Percentiles rank a stretch among this genome's conserved stretches.
Conservation (phyloP, 2,329 filamentous ascomycete species). For the Macrophomina phaseolina region DNA sequence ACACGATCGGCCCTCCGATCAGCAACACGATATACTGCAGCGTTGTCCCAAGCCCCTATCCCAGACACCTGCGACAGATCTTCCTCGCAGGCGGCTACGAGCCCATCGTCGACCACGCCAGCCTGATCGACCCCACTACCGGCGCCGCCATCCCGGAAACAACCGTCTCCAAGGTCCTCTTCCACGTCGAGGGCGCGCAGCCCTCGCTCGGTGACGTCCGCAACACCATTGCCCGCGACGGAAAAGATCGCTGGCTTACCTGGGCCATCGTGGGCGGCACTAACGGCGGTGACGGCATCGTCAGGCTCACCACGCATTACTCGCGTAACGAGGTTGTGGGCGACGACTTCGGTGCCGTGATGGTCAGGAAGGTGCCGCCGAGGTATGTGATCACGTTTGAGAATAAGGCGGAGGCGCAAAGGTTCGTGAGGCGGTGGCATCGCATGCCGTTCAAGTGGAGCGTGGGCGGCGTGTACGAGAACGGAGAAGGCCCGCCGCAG, state of each 20-base stretch:
- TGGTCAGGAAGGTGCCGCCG: slow-evolving; percentile 45
- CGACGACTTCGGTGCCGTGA: slow-evolving; percentile 29
- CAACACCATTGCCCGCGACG: slow-evolving; percentile 39
- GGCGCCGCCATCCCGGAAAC: neutral
- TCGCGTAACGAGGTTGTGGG: neutral
- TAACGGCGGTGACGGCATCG: slow-evolving; percentile 35
- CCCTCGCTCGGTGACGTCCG: slow-evolving; percentile 38
- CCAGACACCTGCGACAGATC: slow-evolving; percentile 28
- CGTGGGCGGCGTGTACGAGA: neutral
- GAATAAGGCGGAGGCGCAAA: slow-evolving; percentile 59
- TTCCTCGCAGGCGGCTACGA: slow-evolving; percentile 21
- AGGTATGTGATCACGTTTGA: slow-evolving; percentile 63
- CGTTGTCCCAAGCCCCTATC: slow-evolving; percentile 31
- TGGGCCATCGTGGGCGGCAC: slow-evolving; percentile 39
- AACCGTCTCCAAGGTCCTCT: slow-evolving; percentile 31
- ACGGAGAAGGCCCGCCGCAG: slow-evolving; percentile 3
- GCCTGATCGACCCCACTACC: neutral
- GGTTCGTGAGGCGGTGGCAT: slow-evolving; percentile 61
- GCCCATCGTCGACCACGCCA: neutral
- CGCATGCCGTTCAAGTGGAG: slow-evolving; percentile 36
- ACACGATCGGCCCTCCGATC: slow-evolving; percentile 15
- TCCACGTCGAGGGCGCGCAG: slow-evolving; percentile 43
- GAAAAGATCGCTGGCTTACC: slow-evolving; percentile 39
- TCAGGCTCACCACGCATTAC: neutral
- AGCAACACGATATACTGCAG: slow-evolving; percentile 36